Conservation (phyloP, 2,329 filamentous ascomycete genomes). For the Fusarium ambrosium region DNA sequence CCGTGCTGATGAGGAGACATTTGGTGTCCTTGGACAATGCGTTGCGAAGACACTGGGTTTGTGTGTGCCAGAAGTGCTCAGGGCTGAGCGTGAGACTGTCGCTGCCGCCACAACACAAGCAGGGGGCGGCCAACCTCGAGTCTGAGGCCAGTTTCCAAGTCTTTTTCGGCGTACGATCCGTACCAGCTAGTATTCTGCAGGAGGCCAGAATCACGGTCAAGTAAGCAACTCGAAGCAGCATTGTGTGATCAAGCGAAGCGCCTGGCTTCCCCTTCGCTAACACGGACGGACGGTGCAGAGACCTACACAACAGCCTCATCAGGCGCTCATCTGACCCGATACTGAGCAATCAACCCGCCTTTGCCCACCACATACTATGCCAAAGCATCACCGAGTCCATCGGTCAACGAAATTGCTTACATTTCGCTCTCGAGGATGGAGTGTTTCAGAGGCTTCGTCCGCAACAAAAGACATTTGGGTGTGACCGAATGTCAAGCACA, state of each 20-base stretch:
- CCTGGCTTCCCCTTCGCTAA: not conserved
- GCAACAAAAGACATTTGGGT: not conserved
- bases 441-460: not conserved
- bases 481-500: not conserved
- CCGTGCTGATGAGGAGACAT: not conserved
- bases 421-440: not conserved
- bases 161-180: not conserved
- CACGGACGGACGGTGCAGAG: not conserved
- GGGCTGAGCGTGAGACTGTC: not conserved
- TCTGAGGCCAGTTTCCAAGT: not conserved
- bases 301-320: not conserved
- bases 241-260: not conserved
- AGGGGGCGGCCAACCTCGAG: not conserved
- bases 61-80: not conserved
- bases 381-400: not conserved
- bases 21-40: not conserved
- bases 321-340: not conserved
- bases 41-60: not conserved
- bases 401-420: not conserved
- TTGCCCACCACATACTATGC: not conserved
- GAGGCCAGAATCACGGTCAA: not conserved
- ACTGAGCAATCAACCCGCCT: not conserved
- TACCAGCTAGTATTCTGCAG: not conserved
- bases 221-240: not conserved
- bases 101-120: not conserved